Evolutionary conservation across 495 filamentous ascomycete genomes (phyloP).

Genomic region (Jackrogersella minutella): DNA sequence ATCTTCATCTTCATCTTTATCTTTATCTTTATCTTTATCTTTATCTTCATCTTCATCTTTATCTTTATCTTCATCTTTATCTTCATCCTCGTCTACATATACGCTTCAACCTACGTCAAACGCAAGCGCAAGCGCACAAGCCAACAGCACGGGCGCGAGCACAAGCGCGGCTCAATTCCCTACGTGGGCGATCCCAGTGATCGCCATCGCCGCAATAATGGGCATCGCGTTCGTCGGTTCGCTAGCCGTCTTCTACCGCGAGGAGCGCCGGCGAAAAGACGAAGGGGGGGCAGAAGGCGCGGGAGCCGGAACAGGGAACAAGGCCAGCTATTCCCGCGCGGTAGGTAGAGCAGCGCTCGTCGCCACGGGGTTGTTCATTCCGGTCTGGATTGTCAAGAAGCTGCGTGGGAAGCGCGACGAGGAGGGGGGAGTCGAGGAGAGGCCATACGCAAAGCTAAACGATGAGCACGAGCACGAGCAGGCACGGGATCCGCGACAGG

Average conservation of each 20-base stretch:
- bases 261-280: not conserved
- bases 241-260: not conserved
- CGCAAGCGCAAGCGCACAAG: not conserved
- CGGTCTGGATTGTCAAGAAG: not conserved
- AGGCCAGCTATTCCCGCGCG: slow-evolving; percentile 6
- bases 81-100: not conserved
- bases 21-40: too few species aligned
- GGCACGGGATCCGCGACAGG: not conserved
- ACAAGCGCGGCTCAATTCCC: not conserved
- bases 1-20: too few species aligned
- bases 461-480: not conserved
- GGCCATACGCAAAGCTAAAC: not conserved
- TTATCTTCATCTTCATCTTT: too few species aligned
- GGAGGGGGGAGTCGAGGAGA: not conserved
- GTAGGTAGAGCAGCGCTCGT: not conserved
- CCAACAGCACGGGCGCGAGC: not conserved
- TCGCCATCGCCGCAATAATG: slow-evolving; percentile 5
- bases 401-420: not conserved
- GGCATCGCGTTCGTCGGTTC: slow-evolving; percentile 2
- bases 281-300: not conserved
- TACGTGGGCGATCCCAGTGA: slow-evolving; percentile 10
- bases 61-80: too few species aligned
- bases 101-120: not conserved
- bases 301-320: not conserved
- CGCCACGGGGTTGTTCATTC: slow-evolving; percentile 1